phyloP scores from a whole-genome alignment of 768 basidiomycete genomes.

The Leccinum longicurvipes region DNA sequence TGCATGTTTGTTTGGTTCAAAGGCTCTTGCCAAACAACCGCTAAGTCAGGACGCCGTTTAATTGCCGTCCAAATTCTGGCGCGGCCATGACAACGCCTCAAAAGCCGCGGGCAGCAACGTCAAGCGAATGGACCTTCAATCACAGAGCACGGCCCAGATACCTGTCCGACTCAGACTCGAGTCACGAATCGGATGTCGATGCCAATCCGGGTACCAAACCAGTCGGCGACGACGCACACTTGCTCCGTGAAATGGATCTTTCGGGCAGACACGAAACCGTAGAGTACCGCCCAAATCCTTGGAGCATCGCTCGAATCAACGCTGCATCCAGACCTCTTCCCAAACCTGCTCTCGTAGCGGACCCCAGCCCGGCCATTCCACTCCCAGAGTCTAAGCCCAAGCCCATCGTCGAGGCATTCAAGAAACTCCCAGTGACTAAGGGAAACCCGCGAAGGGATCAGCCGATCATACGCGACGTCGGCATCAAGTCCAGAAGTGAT shows the following conservation, averaged over 20 bases:
- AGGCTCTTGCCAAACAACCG: constrained; percentile 13
- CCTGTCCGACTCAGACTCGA: constrained; percentile 16
- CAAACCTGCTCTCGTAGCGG: neutral
- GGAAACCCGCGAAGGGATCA: neutral
- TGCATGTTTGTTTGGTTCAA: neutral
- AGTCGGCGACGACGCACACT: constrained; percentile 23
- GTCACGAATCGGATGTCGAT: neutral
- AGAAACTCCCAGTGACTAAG: constrained; percentile 39
- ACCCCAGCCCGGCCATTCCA: neutral
- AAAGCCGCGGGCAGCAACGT: neutral
- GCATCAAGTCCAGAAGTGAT: too few species aligned
- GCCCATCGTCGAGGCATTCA: constrained; percentile 46
- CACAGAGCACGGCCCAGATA: constrained; percentile 12
- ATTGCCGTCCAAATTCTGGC: too few species aligned
- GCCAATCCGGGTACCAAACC: neutral
- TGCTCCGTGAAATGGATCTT: constrained; percentile 55
- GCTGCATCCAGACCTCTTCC: constrained; percentile 48
- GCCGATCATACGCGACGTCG: neutral
- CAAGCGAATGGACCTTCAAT: constrained; percentile 29
- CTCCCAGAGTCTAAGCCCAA: constrained; percentile 23
- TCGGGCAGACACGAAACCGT: constrained; percentile 59
- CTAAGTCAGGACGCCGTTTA: too few species aligned
- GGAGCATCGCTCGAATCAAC: constrained; percentile 78
- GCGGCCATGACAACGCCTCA: neutral
- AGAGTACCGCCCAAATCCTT: constrained; percentile 71